Evolutionary conservation across 2,329 filamentous ascomycete species (phyloP).

Genomic region (Sclerotinia glacialis): DNA sequence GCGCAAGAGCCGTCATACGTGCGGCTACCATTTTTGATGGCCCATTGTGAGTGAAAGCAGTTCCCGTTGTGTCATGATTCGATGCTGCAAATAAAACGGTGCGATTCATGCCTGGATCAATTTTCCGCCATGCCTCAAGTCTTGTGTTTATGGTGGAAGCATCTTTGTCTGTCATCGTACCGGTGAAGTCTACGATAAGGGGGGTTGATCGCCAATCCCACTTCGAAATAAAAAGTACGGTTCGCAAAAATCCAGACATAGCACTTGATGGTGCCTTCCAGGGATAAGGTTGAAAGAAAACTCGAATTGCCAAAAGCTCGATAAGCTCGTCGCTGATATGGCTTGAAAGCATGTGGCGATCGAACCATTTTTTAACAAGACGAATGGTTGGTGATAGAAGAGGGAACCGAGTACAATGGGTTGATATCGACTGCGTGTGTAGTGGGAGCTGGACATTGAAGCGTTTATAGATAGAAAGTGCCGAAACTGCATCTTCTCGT

Average conservation of each 20-base stretch:
- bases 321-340: conserved; percentile 79
- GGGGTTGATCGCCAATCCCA: conserved; percentile 93
- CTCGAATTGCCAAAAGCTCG: conserved; percentile 75
- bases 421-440: conserved; percentile 78
- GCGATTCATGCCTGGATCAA: conserved; percentile 85
- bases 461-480: conserved; percentile 69
- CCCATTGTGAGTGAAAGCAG: conserved; percentile 71
- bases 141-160: conserved; percentile 64
- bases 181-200: conserved; percentile 73
- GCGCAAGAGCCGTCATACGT: conserved; percentile 77
- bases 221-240: conserved; percentile 72
- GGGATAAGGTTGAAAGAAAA: conserved; percentile 78
- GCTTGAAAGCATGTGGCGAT: conserved; percentile 71
- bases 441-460: conserved; percentile 69
- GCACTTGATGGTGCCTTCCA: conserved; percentile 75
- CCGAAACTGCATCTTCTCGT: conserved; percentile 66
- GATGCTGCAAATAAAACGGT: conserved; percentile 79
- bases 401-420: conserved; percentile 75
- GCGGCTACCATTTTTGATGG: conserved; percentile 81
- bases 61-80: conserved; percentile 72
- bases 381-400: conserved; percentile 79
- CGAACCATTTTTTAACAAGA: conserved; percentile 86
- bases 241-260: conserved; percentile 76
- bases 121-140: conserved; percentile 79
- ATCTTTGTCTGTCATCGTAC: conserved; percentile 59